Evolutionary conservation across 2,329 filamentous ascomycete species (phyloP).

Genomic region (Scopulariopsis brevicaulis): DNA sequence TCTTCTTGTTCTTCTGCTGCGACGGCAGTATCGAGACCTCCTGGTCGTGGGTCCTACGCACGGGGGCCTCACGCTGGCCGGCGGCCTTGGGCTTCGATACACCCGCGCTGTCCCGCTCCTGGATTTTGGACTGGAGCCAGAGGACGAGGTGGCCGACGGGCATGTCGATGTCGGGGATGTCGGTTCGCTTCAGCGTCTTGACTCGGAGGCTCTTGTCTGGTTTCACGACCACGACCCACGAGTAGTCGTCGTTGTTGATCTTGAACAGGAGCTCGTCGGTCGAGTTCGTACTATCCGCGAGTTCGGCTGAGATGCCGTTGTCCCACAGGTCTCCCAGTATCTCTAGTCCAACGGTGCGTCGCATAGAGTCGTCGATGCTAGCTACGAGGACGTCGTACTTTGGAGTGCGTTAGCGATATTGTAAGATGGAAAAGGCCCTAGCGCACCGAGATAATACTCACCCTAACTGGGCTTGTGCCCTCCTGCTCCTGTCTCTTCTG

Average conservation of each 20-base stretch:
- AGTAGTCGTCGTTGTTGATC: conserved; percentile 67
- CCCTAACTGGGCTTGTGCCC: background rate
- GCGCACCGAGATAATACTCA: background rate
- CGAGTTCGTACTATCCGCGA: conserved; percentile 68
- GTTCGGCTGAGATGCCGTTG: conserved; percentile 76
- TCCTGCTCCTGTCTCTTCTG: conserved; percentile 2
- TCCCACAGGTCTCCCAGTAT: conserved; percentile 72
- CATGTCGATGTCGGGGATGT: conserved; percentile 65
- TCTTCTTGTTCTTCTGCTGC: conserved; percentile 80
- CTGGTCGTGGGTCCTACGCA: conserved; percentile 37
- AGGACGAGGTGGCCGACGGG: conserved; percentile 59
- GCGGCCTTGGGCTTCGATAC: conserved; percentile 26
- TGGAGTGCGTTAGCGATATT: conserved; percentile 7
- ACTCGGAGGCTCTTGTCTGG: conserved; percentile 67
- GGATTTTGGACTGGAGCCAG: conserved; percentile 73
- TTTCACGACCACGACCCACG: conserved; percentile 84
- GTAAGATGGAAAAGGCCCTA: background rate
- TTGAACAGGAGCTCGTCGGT: conserved; percentile 69
- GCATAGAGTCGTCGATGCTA: conserved; percentile 67
- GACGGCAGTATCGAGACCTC: conserved; percentile 79
- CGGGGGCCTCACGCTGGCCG: conserved; percentile 11
- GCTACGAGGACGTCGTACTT: conserved; percentile 84
- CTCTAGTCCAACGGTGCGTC: conserved; percentile 66
- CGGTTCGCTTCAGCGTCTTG: conserved; percentile 65
- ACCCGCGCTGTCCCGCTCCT: conserved; percentile 61